Conservation (phyloP, 23 red algal species). For the Rhodosorus marinus region DNA sequence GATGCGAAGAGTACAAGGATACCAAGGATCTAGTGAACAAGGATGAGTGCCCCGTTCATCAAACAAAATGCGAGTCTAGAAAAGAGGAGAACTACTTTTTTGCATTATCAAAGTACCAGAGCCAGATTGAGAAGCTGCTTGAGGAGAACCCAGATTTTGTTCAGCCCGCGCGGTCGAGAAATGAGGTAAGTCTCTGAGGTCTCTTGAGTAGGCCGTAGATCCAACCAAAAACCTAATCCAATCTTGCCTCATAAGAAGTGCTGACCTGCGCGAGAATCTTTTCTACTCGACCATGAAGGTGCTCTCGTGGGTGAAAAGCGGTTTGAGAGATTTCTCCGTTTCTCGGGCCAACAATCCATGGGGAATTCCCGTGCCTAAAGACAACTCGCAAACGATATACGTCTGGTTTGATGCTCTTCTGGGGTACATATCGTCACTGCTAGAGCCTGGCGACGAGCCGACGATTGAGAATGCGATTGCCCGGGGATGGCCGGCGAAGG, state of each 20-base stretch:
- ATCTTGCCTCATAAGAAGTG: no score
- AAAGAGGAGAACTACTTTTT: constrained; percentile 99
- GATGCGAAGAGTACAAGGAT: constrained; percentile 98
- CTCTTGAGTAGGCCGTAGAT: no score
- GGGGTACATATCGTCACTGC: constrained; percentile 65
- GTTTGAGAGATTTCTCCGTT: constrained; percentile 89
- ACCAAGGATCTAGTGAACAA: constrained; percentile 38
- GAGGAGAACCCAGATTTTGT: constrained; percentile 58
- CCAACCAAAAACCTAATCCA: no score
- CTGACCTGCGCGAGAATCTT: no score
- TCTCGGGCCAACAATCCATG: constrained; percentile 86
- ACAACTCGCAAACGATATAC: constrained; percentile 72
- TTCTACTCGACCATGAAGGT: no score
- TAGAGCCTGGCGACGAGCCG: constrained; percentile 14
- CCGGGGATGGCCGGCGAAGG: constrained; percentile 74
- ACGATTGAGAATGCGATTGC: constrained; percentile 9
- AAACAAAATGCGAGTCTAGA: constrained; percentile 18
- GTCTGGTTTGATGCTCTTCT: constrained; percentile 98
- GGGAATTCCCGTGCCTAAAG: constrained; percentile 81
- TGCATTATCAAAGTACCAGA: constrained; percentile 55
- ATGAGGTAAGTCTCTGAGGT: no score
- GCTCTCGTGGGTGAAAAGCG: constrained; percentile 65
- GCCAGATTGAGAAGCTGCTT: constrained; percentile 38
- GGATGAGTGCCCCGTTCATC: constrained; percentile 63
- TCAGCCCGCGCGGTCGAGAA: constrained; percentile 37